Conservation (phyloP, 805 yeast species). For the Jamesozyma hellenica region DNA sequence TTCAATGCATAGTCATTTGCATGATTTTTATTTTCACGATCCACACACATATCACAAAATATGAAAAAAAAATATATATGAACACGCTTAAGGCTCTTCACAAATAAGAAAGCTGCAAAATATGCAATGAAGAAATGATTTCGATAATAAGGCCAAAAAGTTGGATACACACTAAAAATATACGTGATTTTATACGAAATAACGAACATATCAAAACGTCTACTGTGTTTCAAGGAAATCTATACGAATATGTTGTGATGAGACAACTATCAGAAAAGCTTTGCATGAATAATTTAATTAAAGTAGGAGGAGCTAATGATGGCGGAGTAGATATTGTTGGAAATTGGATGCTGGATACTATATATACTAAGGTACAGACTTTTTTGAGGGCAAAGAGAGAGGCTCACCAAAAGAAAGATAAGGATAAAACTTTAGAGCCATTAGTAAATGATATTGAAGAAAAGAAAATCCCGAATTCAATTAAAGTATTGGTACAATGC, state of each 20-base stretch:
- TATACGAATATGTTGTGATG: slow-evolving; percentile 27
- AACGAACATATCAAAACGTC: slow-evolving; percentile 18
- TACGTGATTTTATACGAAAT: slow-evolving; percentile 12
- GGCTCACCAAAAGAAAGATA: slow-evolving; percentile 11
- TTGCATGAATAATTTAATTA: slow-evolving; percentile 13
- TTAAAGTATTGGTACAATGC: slow-evolving; percentile 26
- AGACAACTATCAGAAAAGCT: slow-evolving; percentile 24
- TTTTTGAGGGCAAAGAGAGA: slow-evolving; percentile 1
- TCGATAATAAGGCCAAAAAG: background rate
- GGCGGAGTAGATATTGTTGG: slow-evolving; percentile 28
- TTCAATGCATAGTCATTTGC: too few species aligned
- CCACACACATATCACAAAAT: too few species aligned
- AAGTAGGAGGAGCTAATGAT: slow-evolving; percentile 29
- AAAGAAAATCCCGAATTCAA: slow-evolving; percentile 5
- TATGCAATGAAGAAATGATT: background rate
- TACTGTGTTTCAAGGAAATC: slow-evolving; percentile 27
- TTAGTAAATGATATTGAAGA: slow-evolving; percentile 9
- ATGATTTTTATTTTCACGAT: too few species aligned
- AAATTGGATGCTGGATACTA: slow-evolving; percentile 15
- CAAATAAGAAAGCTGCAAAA: background rate
- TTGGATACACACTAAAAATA: slow-evolving; percentile 10
- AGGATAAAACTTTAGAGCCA: slow-evolving; percentile 16
- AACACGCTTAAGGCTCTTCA: background rate
- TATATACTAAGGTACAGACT: slow-evolving; percentile 8
- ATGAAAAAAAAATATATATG: background rate